These are phyloP conservation scores for Agaricus blazei DNA, from an alignment of 768 basidiomycete species.

Conservation along the genomic window DNA sequence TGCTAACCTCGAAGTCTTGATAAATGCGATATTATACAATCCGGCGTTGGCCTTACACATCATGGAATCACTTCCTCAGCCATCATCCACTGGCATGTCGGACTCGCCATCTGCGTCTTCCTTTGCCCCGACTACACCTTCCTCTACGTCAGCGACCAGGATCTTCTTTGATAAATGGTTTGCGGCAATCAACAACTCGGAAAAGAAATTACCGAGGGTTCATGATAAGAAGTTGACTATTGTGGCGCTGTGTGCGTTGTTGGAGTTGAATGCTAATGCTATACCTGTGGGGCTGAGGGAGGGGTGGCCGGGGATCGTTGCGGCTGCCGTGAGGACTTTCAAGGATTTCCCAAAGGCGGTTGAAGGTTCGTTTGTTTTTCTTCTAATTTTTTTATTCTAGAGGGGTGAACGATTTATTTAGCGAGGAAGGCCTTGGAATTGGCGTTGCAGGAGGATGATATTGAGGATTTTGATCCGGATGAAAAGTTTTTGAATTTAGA, in stretches of 20 bases:
- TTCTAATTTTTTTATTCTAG: neutral
- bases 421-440: slow-evolving; percentile 56
- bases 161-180: slow-evolving; percentile 88
- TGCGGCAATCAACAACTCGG: slow-evolving; percentile 51
- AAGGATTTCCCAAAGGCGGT: slow-evolving; percentile 75
- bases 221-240: slow-evolving; percentile 88
- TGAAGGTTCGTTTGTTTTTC: slow-evolving; percentile 39
- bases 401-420: slow-evolving; percentile 15
- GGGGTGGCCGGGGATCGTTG: slow-evolving; percentile 75
- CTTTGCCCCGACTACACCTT: too few relatives aligned
- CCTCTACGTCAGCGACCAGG: slow-evolving; percentile 14
- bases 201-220: slow-evolving; percentile 66
- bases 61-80: slow-evolving; percentile 43
- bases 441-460: slow-evolving; percentile 25
- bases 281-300: slow-evolving; percentile 59
- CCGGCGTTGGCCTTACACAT: slow-evolving; percentile 70
- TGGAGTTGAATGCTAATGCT: slow-evolving; percentile 58
- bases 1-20: slow-evolving; percentile 77
- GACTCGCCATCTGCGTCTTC: too few relatives aligned
- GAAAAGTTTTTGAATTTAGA: slow-evolving; percentile 51
- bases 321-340: slow-evolving; percentile 67
- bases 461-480: slow-evolving; percentile 31
- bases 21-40: slow-evolving; percentile 83
- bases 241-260: slow-evolving; percentile 66
- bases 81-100: too few relatives aligned